Evolutionary conservation across 495 filamentous ascomycete genomes (phyloP), one percentile per base, ranked within the genome.

Genomic region (Jackrogersella minutella): DNA sequence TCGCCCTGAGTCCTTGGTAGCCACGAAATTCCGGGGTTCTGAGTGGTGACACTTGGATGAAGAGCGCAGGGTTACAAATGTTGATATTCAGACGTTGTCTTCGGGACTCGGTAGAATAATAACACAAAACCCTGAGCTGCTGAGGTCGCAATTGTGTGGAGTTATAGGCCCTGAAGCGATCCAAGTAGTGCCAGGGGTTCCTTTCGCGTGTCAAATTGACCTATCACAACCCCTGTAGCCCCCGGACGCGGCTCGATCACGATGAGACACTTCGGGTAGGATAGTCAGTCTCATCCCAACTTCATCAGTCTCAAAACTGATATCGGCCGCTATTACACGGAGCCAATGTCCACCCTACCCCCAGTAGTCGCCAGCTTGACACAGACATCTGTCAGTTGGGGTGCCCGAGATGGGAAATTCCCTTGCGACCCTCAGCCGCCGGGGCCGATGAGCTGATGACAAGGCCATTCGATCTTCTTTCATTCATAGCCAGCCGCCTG

Each of bases 211-310:
- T 57, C 24, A 44, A 13, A 4, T 30, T 11, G 19, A 8, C 61
- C 66, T 53, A 69, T 62, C 43, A 62, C 33, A 14, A 57, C 54
- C 66, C 70, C 65, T 60, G 65, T 16, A 8, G 44, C 17, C 59
- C 67, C 57, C 49, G 30, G 61, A 64, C 57, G 68, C 62, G 71
- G 68, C 69, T 72, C 62, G 69, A 64, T 28, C 62, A 69, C 51
- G 22, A 40, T 72, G 71, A 69, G 68, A 74, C 69, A 62, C 52
- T 64, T 52, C 30, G 55, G 50, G 68, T 72, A 49, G 62, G 71
- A 74, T 74, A 61, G 64, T 59, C 69, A 40, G 71, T 74, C 71
- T 74, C 71, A 72, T 74, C 71, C 62, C 58, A 58, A 68, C 65
- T 68, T 69, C 39, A 4, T 61, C 58, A 14, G 54, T 69, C 71